Evolutionary conservation across 163 green algal species (phyloP).

Genomic region (Scenedesmus sp.): DNA sequence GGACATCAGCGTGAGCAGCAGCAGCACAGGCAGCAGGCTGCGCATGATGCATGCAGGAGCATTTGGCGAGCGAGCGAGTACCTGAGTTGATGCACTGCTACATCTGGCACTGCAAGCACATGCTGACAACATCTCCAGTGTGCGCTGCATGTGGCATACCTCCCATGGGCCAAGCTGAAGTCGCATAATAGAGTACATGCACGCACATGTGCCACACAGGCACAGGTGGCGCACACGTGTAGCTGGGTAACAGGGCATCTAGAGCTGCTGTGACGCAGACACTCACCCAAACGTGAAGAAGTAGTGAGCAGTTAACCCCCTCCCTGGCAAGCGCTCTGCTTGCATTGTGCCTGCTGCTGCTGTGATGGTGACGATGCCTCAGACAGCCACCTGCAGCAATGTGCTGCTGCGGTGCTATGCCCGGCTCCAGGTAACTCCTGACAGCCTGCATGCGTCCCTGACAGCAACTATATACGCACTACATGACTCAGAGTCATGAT

Average conservation of each 20-base stretch:
- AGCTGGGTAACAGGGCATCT: not conserved
- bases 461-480: not conserved
- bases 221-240: not conserved
- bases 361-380: not conserved
- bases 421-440: not conserved
- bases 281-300: conserved; percentile 58
- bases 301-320: conserved; percentile 55
- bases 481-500: not conserved
- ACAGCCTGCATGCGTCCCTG: not conserved
- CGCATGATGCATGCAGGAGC: not conserved
- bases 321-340: not conserved
- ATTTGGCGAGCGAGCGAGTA: not conserved
- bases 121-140: too few species aligned
- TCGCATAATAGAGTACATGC: not conserved
- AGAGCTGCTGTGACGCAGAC: not conserved
- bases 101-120: not conserved
- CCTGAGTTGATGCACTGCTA: not conserved
- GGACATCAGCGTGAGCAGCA: not conserved
- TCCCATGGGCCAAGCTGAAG: too few species aligned
- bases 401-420: not conserved
- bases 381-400: not conserved
- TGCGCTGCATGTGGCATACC: too few species aligned
- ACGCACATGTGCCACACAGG: not conserved
- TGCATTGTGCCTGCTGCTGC: not conserved
- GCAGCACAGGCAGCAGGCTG: not conserved